Evolutionary conservation across 192 early-diverging fungal genomes (phyloP), one percentile per base, ranked within the genome.

Genomic region (Coemansia sp.): DNA sequence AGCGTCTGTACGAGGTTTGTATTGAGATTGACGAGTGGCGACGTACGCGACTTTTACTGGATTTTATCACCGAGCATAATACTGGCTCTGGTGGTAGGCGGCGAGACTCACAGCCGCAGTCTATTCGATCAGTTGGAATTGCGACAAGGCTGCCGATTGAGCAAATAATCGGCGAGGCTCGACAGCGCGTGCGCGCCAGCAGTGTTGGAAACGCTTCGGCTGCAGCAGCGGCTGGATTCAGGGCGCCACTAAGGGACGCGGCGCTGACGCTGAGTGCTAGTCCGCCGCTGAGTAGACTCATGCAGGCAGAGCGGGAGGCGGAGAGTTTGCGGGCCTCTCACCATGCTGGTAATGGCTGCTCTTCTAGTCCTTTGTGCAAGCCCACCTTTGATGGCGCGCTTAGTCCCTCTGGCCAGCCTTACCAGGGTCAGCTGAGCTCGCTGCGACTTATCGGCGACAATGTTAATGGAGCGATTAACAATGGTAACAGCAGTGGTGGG

Each of bases 21-120:
- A 50, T 75, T 55, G 78, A 81, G 59, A 68, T 81, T 45, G 59
- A 73, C 12, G 78, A 81, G 64, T 81, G 78, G 78, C 66, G 78
- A 24, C 67, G 73, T n/a, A 73, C 73, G 4, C 59, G 29, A 4
- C 72, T 64, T 29, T 47, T 81, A 9, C 41, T 11, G 0, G 74
- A 66, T 15, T 73, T 81, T 70, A 60, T 81, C 3, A 12, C 30
- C 15, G 30, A 59, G 7, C 4, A 37, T 41, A 32, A n/a, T 39
- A 37, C 53, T 37, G n/a, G 22, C 35, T 35, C 18, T 13, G 43
- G 22, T 24, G 30, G 41, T 18, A 39, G 35, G 35, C 59, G 37
- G 38, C 64, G 60, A 67, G 38, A 12, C 30, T 58, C 67, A 39
- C n/a, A 62, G 11, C 58, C 70, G 3, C 56, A 64, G 30, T 78